A percentile compares a stretch with the other conserved stretches of the same genome.
Conservation (phyloP, 1,284 basidiomycete species). For the Spongispora temasekensis region DNA sequence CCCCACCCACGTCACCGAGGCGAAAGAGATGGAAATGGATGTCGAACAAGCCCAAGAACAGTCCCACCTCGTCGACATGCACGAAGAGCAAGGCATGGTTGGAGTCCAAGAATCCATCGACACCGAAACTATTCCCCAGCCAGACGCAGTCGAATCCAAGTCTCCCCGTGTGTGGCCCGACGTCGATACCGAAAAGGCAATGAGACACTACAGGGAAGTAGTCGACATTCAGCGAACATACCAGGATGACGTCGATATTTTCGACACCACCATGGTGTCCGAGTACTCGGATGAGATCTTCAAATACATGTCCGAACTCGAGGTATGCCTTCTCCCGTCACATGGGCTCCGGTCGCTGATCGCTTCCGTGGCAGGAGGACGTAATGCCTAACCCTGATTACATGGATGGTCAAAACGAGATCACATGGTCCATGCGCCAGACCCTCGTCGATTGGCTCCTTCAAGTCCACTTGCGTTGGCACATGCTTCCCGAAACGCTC, state of each 20-base stretch:
- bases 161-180: conserved; percentile 68
- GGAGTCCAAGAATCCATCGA: conserved; percentile 42
- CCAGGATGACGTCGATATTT: conserved; percentile 80
- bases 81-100: conserved; percentile 58
- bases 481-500: conserved; percentile 96
- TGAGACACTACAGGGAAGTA: conserved; percentile 59
- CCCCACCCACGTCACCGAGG: conserved; percentile 35
- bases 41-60: conserved; percentile 47
- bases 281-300: conserved; percentile 99
- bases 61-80: conserved; percentile 34
- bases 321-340: conserved; percentile 53
- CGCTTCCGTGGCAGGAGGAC: conserved; percentile 55
- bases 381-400: conserved; percentile 95
- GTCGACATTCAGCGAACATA: conserved; percentile 72
- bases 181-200: conserved; percentile 57
- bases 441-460: conserved; percentile 98
- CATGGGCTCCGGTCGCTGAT: conserved; percentile 7
- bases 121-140: conserved; percentile 46
- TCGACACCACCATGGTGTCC: conserved; percentile 96
- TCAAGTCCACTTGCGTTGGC: conserved; percentile 96
- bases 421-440: conserved; percentile 95
- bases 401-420: conserved; percentile 93
- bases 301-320: conserved; percentile 90
- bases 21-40: conserved; percentile 60
- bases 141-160: conserved; percentile 41